These are phyloP conservation scores for Schwanniomyces pseudopolymorphus DNA, from an alignment of 805 yeast species.

Conservation along the genomic window DNA sequence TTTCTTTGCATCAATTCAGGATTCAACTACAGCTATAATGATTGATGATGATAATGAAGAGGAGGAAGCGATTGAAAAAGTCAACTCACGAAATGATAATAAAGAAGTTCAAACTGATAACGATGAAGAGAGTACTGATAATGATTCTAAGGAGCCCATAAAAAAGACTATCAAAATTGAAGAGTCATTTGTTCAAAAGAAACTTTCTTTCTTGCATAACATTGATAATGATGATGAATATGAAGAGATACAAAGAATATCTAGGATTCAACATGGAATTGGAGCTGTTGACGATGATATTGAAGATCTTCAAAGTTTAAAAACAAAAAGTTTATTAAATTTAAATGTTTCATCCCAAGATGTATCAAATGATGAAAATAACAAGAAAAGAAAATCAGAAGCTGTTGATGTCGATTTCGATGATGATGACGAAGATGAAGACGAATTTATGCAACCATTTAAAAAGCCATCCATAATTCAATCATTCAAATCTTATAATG, in stretches of 20 bases:
- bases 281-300: slow-evolving; percentile 36
- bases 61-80: slow-evolving; percentile 20
- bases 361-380: slow-evolving; percentile 20
- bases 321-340: slow-evolving; percentile 37
- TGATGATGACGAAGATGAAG: slow-evolving; percentile 30
- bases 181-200: slow-evolving; percentile 55
- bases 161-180: slow-evolving; percentile 41
- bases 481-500: slow-evolving; percentile 43
- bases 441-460: slow-evolving; percentile 37
- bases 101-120: slow-evolving; percentile 8
- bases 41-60: slow-evolving; percentile 24
- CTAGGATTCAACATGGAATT: slow-evolving; percentile 37
- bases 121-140: slow-evolving; percentile 15
- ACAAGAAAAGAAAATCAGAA: slow-evolving; percentile 11
- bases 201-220: slow-evolving; percentile 51
- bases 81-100: slow-evolving; percentile 8
- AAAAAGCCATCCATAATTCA: slow-evolving; percentile 47
- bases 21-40: slow-evolving; percentile 31
- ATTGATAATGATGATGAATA: slow-evolving; percentile 33
- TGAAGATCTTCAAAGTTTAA: slow-evolving; percentile 48
- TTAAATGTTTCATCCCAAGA: slow-evolving; percentile 18
- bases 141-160: slow-evolving; percentile 20
- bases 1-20: slow-evolving; percentile 64
- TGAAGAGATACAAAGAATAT: slow-evolving; percentile 26
- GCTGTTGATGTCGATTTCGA: slow-evolving; percentile 15